Conservation (phyloP, 345 rosid genomes). For the Anacardium occidentale region DNA sequence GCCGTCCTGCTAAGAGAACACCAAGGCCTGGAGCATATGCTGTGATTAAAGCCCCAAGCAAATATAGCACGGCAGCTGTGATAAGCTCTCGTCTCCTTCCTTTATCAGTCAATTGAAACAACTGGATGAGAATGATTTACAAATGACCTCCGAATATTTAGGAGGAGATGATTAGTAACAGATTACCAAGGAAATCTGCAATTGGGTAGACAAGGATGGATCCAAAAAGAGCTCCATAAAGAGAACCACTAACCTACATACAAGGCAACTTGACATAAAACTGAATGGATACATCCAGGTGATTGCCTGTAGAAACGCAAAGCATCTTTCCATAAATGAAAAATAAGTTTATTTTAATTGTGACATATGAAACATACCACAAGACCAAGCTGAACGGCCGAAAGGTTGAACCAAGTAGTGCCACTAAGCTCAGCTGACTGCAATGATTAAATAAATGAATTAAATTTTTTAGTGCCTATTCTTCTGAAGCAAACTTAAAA, state of each 20-base stretch:
- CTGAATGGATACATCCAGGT: background rate
- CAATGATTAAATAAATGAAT: constrained; percentile 22
- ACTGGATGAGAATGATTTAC: constrained; percentile 15
- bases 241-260: constrained; percentile 90
- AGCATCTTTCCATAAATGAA: constrained; percentile 12
- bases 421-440: constrained; percentile 86
- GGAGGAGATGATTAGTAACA: constrained; percentile 10
- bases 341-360: constrained; percentile 5
- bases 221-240: constrained; percentile 94
- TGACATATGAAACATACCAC: constrained; percentile 54
- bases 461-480: constrained; percentile 11
- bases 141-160: constrained; percentile 2
- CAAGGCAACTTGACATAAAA: constrained; percentile 11
- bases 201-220: constrained; percentile 79
- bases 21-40: constrained; percentile 67
- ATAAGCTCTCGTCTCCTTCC: constrained; percentile 91
- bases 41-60: constrained; percentile 56
- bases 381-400: constrained; percentile 88
- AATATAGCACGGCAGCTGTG: constrained; percentile 59
- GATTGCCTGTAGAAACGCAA: constrained; percentile 9
- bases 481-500: background rate
- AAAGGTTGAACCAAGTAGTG: constrained; percentile 82
- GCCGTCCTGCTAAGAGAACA: constrained; percentile 76
- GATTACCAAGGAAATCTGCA: constrained; percentile 85
- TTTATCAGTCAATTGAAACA: constrained; percentile 25